phyloP scores from a whole-genome alignment of 2,329 filamentous ascomycete species.

The Clathrospora elynae region DNA sequence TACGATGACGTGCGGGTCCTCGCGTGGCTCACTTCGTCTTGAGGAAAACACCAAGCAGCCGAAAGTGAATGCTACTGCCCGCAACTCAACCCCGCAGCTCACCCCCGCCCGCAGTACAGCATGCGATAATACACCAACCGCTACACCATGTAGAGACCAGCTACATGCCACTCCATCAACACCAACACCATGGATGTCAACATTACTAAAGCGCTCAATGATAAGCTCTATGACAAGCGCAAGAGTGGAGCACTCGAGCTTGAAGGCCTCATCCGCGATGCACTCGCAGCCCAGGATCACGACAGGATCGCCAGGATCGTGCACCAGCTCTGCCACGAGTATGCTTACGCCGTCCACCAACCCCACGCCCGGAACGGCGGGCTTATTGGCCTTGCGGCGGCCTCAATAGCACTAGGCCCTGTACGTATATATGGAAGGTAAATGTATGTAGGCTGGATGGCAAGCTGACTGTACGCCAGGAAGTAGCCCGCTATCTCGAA shows the following conservation, averaged over 20 bases:
- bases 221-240: constrained; percentile 98
- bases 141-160: constrained; percentile 36
- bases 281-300: constrained; percentile 76
- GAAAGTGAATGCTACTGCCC: constrained; percentile 9
- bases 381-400: constrained; percentile 91
- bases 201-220: constrained; percentile 89
- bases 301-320: constrained; percentile 84
- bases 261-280: constrained; percentile 86
- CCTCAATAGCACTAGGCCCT: constrained; percentile 89
- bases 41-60: constrained; percentile 11
- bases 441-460: not conserved
- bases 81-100: constrained; percentile 1
- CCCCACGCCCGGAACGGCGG: constrained; percentile 96
- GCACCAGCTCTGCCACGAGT: constrained; percentile 95
- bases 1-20: constrained; percentile 35
- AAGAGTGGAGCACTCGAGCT: constrained; percentile 96
- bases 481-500: constrained; percentile 87
- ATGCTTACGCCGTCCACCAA: constrained; percentile 95
- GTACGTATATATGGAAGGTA: constrained; percentile 64
- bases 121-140: constrained; percentile 14
- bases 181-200: constrained; percentile 85
- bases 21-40: constrained; percentile 10
- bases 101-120: constrained; percentile 1
- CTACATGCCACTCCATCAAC: constrained; percentile 17
- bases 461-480: constrained; percentile 58